Conservation (phyloP, 164 flowering plant species). For the Aristolochia californica region DNA sequence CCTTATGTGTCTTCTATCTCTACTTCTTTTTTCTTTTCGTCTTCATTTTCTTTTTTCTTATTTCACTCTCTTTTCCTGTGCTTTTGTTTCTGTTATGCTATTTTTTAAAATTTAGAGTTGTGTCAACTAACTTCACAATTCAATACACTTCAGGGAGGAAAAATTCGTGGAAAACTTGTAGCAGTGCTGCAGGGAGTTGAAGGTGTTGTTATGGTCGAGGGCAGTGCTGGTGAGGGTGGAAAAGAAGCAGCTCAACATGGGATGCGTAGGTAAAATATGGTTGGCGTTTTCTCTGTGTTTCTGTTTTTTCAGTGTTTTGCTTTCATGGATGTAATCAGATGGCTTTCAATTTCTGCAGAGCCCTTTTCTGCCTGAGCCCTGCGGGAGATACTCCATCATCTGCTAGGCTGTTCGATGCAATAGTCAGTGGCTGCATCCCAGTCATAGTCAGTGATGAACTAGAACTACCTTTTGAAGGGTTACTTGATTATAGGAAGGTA, state of each 20-base stretch:
- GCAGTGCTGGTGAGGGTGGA: constrained; percentile 79
- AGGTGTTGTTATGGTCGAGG: constrained; percentile 73
- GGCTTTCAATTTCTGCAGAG: constrained; percentile 37
- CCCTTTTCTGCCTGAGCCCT: constrained; percentile 81
- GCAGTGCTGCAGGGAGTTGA: constrained; percentile 48
- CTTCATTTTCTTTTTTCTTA: too few relatives aligned
- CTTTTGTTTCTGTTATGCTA: too few relatives aligned
- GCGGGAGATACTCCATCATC: constrained; percentile 99
- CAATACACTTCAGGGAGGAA: constrained; percentile 61
- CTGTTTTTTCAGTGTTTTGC: not conserved
- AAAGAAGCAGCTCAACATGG: constrained; percentile 86
- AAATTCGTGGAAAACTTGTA: constrained; percentile 82
- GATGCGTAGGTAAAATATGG: constrained; percentile 68
- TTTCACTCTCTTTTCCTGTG: too few relatives aligned
- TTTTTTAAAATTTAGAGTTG: not conserved
- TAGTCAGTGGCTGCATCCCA: constrained; percentile 97
- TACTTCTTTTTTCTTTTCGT: not conserved
- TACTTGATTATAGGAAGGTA: constrained; percentile 89
- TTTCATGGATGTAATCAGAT: not conserved
- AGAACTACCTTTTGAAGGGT: constrained; percentile 99
- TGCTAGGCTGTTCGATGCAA: constrained; percentile 93
- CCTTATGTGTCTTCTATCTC: too few relatives aligned
- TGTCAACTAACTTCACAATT: not conserved
- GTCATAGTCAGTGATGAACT: constrained; percentile 90
- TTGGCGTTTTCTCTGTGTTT: not conserved